phyloP scores from a whole-genome alignment of 1,284 basidiomycete genomes.

The Apiotrichum gamsii region DNA sequence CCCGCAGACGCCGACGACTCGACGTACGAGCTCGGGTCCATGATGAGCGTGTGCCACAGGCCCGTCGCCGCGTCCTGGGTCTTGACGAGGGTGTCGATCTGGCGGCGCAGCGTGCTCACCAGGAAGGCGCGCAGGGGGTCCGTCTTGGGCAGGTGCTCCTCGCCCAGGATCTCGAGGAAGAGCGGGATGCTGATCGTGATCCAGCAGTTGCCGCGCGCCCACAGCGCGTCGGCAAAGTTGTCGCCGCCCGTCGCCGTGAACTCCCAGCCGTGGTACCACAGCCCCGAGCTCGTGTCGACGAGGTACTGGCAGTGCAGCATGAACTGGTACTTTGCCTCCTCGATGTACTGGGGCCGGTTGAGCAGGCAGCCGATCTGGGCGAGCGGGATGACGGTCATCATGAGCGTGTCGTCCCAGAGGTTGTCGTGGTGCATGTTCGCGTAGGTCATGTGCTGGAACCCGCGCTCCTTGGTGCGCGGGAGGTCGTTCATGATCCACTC shows the following conservation, averaged over 20 bases:
- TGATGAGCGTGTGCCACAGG: constrained; percentile 59
- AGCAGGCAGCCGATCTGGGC: constrained; percentile 58
- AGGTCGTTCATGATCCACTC: constrained; percentile 61
- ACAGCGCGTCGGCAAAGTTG: constrained; percentile 54
- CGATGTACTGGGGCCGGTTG: constrained; percentile 53
- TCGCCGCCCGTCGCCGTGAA: constrained; percentile 26
- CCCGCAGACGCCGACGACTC: constrained; percentile 59
- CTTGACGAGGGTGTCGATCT: constrained; percentile 55
- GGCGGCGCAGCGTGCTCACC: constrained; percentile 51
- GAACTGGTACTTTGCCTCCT: constrained; percentile 49
- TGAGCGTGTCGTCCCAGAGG: constrained; percentile 62
- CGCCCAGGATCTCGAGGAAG: constrained; percentile 54
- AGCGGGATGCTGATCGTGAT: constrained; percentile 59
- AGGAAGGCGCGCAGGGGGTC: constrained; percentile 54
- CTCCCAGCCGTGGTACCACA: constrained; percentile 48
- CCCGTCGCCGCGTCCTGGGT: constrained; percentile 54
- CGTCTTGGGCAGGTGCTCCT: constrained; percentile 37
- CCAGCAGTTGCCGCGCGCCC: constrained; percentile 63
- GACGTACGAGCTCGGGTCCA: constrained; percentile 56
- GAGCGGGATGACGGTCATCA: constrained; percentile 56
- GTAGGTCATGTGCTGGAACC: constrained; percentile 60
- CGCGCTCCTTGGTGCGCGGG: constrained; percentile 54
- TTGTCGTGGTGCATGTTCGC: constrained; percentile 54
- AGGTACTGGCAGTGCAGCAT: constrained; percentile 32
- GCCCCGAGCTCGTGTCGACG: constrained; percentile 26